Percentiles rank a stretch among this genome's conserved stretches.
phyloP scores from a whole-genome alignment of 78 protist species.

The Anaeramoeba flamelloides region DNA sequence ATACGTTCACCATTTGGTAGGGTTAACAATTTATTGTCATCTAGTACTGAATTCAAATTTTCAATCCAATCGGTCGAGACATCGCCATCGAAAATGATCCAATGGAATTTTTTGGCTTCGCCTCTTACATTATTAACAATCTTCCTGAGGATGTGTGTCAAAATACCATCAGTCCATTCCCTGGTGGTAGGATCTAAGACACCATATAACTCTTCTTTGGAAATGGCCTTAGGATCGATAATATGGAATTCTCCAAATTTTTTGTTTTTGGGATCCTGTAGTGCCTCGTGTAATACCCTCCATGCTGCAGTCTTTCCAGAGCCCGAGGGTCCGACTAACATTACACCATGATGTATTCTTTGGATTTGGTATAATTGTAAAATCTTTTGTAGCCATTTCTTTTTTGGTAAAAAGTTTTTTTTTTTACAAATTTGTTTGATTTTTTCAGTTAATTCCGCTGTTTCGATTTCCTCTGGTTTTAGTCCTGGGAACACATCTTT shows the following conservation, averaged over 20 bases:
- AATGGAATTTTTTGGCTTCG: conserved; percentile 8
- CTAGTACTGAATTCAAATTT: conserved; percentile 66
- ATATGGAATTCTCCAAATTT: too few species aligned
- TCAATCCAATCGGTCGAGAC: conserved; percentile 66
- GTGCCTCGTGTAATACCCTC: conserved; percentile 54
- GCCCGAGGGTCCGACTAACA: conserved; percentile 87
- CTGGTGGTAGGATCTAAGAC: conserved; percentile 23
- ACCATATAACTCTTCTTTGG: conserved; percentile 44
- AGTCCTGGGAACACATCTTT: conserved; percentile 71
- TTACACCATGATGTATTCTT: conserved; percentile 75
- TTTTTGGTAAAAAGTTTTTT: conserved; percentile 18
- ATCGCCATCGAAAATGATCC: conserved; percentile 63
- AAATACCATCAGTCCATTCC: conserved; percentile 64
- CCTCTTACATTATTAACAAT: conserved; percentile 27
- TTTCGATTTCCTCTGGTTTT: too few species aligned
- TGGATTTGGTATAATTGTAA: conserved; percentile 71
- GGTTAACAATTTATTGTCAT: conserved; percentile 61
- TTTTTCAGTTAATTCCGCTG: too few species aligned
- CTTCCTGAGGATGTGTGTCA: conserved; percentile 15
- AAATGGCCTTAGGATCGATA: conserved; percentile 52
- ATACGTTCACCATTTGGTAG: conserved; percentile 55
- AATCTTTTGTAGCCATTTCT: conserved; percentile 63
- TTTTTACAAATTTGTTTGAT: conserved; percentile 25
- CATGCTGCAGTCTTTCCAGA: conserved; percentile 79
- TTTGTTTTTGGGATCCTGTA: too few species aligned